These are phyloP conservation scores for Populus trichocarpa DNA, from an alignment of 441 rosid genomes.

Conservation along the genomic window DNA sequence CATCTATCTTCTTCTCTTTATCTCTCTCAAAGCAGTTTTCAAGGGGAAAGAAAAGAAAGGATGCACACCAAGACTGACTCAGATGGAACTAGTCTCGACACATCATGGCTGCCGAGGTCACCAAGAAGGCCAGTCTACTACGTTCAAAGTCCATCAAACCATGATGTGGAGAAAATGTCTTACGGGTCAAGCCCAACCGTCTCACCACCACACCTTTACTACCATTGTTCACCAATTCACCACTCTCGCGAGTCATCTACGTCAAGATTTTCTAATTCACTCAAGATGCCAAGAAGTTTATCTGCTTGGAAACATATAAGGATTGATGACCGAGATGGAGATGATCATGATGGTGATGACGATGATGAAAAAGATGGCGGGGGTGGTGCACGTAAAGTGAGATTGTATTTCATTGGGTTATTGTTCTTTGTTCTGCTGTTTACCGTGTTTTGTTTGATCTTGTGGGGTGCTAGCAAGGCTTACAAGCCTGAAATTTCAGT, in stretches of 20 bases:
- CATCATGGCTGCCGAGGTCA: constrained; percentile 56
- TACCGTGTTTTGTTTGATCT: constrained; percentile 55
- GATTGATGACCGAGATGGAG: constrained; percentile 28
- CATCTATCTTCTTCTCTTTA: neutral
- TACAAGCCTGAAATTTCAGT: constrained; percentile 65
- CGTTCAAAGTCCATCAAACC: constrained; percentile 88
- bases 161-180: constrained; percentile 88
- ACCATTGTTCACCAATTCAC: constrained; percentile 82
- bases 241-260: constrained; percentile 93
- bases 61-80: constrained; percentile 90
- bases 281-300: constrained; percentile 47
- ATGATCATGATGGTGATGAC: constrained; percentile 35
- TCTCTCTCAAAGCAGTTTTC: neutral
- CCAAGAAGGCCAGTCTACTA: constrained; percentile 70
- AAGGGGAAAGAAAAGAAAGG: neutral
- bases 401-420: constrained; percentile 55
- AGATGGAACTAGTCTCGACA: constrained; percentile 73
- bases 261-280: constrained; percentile 74
- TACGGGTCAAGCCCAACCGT: constrained; percentile 70
- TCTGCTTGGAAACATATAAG: constrained; percentile 56
- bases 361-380: constrained; percentile 24
- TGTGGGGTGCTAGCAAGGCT: constrained; percentile 81
- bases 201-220: constrained; percentile 70
- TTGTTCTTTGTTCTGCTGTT: constrained; percentile 56
- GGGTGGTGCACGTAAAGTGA: constrained; percentile 34